Evolutionary conservation across 2,329 filamentous ascomycete genomes (phyloP), one percentile per base, ranked within the genome.

Genomic region (Nothomitra cinnamomea): DNA sequence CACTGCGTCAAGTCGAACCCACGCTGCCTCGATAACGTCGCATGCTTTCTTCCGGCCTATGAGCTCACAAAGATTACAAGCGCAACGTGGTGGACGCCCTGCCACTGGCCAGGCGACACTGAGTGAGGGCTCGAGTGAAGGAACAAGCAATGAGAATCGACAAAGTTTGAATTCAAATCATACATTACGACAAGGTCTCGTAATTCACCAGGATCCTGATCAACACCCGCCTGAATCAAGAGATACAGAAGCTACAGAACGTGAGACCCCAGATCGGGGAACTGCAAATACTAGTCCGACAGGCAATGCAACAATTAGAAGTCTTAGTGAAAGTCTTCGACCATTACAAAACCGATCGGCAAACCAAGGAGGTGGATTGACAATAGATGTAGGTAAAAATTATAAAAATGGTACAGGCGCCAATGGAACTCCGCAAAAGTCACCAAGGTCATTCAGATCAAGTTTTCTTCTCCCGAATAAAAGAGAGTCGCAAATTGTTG

Each of bases 31-130:
- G 1, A 72, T 98, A 53, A 83, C 87, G 2, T 88, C 87, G 15
- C 85, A 90, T 63, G 90, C 87, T 53, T 96, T 98, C 70, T 95
- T 94, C 64, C 84, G 83, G 21, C 92, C 92, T 40, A 94, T 98
- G 87, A 96, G 89, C 69, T 94, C 90, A 22, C 88, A 95, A 66
- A 84, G 87, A 65, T 73, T 96, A 51, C 90, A 96, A 69, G 88
- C 88, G 53, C 92, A 96, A 68, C 77, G 90, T 65, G 81, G 82
- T 58, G 78, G 73, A 7, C 48, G 50, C 6, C 41, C 48, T 19
- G 40, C 19, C 8, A 41, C 48, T 2, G 48, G 24, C 19, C 50
- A 35, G 22, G 28, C 53, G 19, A 28, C 48, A n/a, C 17, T 49
- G 54, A 60, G 56, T 63, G 57, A 68, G 64, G 45, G 62, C 58